Base-by-base conservation (phyloP, 2,329 filamentous ascomycete species). In the Talaromyces sp. region DNA sequence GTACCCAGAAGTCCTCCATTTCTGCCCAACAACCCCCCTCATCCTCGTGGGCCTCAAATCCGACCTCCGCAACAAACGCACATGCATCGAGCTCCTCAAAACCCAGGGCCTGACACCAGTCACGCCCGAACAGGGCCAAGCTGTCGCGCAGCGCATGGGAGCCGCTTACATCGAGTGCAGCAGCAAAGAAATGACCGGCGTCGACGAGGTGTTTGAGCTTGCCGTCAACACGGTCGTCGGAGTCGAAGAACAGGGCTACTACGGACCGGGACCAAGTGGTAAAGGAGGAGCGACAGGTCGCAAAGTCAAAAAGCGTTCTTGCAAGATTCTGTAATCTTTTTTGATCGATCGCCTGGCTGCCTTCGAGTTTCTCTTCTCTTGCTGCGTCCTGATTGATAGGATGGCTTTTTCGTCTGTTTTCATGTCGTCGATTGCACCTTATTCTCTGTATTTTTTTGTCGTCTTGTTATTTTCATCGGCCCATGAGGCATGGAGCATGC, bases 1-100 rank as follows among this genome's bases (percentile, higher is more conserved):
- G 95, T 99, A 97, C 75, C 95, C 95, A 67, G 95, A 99, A 83
- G 95, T 99, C 73, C 88, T 98, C 64, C 95, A 99, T 81, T 99
- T 99, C 84, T 98, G 95, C 81, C 95, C 95, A 17, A 97, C 95
- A 73, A 98, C 94, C 1, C 95, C 95, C 27, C 89, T 99, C 69
- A 90, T 99, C 75, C 91, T 99, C 64, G 91, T 97, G 70, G 95
- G 94, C 66, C 89, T 99, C 74, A 99, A 99, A 81, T 97, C 94
- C 27, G 95, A 99, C 79, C 89, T 99, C 67, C 93, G 95, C 73
- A 87, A 90, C 81, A 98, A 98, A 85, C 90, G 92, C 80, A 94
- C 93, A 61, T 98, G 95, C 81, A 97, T 98, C 80, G 95, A 99
- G 77, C 93, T 99, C 77, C 92, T 99, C 80, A 97, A 96, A 82